These are phyloP conservation scores for Talaromyces nanjingensis DNA, from an alignment of 495 filamentous ascomycete genomes.

Conservation along the genomic window DNA sequence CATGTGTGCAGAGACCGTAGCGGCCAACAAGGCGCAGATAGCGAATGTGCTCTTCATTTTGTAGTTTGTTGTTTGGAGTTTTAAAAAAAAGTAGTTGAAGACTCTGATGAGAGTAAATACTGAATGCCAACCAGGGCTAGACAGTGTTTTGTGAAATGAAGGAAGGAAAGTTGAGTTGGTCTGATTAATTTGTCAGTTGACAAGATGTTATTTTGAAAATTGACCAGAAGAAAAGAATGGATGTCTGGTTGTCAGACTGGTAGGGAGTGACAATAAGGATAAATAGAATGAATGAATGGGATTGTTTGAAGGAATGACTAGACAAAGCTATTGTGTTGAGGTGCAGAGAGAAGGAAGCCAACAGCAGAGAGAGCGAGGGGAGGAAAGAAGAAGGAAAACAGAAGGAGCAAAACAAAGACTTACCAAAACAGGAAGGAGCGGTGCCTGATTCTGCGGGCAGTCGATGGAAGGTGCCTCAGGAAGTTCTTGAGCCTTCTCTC, in stretches of 20 bases:
- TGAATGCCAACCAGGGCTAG: constrained; percentile 12
- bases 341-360: not conserved
- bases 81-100: not conserved
- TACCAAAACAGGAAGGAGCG: constrained; percentile 1
- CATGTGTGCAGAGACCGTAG: constrained; percentile 36
- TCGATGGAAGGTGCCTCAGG: not conserved
- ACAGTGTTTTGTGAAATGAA: not conserved
- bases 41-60: constrained; percentile 34
- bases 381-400: not conserved
- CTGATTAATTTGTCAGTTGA: not conserved
- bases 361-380: not conserved
- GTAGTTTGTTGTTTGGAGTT: constrained; percentile 2
- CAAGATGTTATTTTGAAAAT: not conserved
- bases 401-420: not conserved
- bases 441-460: not conserved
- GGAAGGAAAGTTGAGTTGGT: not conserved
- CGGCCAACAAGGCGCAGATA: constrained; percentile 28
- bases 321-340: not conserved
- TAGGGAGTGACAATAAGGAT: not conserved
- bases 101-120: not conserved
- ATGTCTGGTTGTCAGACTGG: not conserved
- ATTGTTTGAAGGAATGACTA: not conserved
- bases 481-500: too few relatives aligned
- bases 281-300: not conserved
- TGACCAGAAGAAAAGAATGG: not conserved